Percentiles rank a stretch among this genome's conserved stretches.
Evolutionary conservation across 2,329 filamentous ascomycete genomes (phyloP).

Genomic region (Fusarium armeniacum): DNA sequence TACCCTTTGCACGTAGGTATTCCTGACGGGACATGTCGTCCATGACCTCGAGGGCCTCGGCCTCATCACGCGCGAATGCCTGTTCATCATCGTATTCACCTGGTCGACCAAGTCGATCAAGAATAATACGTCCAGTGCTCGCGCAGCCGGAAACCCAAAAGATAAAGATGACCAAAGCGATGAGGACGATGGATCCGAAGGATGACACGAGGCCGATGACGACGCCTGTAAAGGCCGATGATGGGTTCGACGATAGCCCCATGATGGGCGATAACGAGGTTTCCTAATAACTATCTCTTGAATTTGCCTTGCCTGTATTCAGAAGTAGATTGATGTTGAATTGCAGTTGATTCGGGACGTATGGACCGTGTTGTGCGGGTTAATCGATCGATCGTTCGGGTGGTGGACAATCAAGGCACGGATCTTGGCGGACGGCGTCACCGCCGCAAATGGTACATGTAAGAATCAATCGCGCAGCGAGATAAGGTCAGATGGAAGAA

Average conservation of each 20-base stretch:
- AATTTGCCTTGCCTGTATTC: neutral
- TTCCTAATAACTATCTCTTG: neutral
- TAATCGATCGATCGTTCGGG: constrained; percentile 41
- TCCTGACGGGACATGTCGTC: constrained; percentile 91
- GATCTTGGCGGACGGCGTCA: constrained; percentile 50
- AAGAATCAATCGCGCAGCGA: constrained; percentile 47
- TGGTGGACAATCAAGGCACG: constrained; percentile 41
- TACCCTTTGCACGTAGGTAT: constrained; percentile 96
- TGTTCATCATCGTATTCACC: constrained; percentile 99
- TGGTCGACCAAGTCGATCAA: constrained; percentile 92
- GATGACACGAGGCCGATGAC: constrained; percentile 95
- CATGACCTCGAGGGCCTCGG: constrained; percentile 94
- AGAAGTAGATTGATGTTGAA: constrained; percentile 9
- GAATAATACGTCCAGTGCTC: constrained; percentile 85
- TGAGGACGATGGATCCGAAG: constrained; percentile 89
- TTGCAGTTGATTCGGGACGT: constrained; percentile 36
- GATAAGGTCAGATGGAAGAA: constrained; percentile 17
- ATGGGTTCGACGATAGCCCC: constrained; percentile 53
- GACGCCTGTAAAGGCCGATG: constrained; percentile 77
- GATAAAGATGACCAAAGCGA: constrained; percentile 89
- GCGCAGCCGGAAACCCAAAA: constrained; percentile 82
- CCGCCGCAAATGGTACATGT: constrained; percentile 50
- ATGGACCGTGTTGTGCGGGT: constrained; percentile 37
- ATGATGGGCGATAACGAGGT: constrained; percentile 45
- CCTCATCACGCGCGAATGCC: constrained; percentile 92